Evolutionary conservation across 2,329 filamentous ascomycete genomes (phyloP).

Genomic region (Acrocalymma vagum): DNA sequence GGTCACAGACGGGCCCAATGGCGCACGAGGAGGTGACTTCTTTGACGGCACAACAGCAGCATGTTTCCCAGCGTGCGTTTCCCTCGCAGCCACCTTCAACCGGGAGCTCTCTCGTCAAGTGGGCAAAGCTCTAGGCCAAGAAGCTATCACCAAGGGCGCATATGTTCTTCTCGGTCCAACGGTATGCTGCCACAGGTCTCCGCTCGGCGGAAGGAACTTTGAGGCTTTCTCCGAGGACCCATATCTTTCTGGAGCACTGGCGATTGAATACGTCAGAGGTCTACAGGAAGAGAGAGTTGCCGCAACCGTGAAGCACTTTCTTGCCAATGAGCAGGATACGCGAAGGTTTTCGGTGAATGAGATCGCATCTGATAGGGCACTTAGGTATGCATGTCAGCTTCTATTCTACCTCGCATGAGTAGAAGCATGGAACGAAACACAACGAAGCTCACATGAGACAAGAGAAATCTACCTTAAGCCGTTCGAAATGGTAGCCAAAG

Average conservation of each 20-base stretch:
- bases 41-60: slow-evolving; percentile 72
- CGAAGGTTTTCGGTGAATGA: slow-evolving; percentile 67
- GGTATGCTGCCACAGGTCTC: slow-evolving; percentile 29
- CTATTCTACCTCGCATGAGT: too few relatives aligned
- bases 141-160: slow-evolving; percentile 31
- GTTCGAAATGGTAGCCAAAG: slow-evolving; percentile 73
- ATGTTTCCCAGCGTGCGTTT: slow-evolving; percentile 77
- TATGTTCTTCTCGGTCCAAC: slow-evolving; percentile 22
- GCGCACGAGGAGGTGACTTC: slow-evolving; percentile 68
- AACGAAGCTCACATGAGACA: slow-evolving; percentile 58
- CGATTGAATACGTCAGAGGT: slow-evolving; percentile 13
- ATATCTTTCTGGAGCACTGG: slow-evolving; percentile 7
- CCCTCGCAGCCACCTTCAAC: slow-evolving; percentile 55
- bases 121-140: slow-evolving; percentile 31
- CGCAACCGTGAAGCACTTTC: slow-evolving; percentile 66
- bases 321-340: slow-evolving; percentile 72
- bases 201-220: slow-evolving; percentile 14
- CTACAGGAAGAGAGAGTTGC: slow-evolving; percentile 57
- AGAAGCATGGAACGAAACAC: too few relatives aligned
- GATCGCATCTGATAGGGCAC: slow-evolving; percentile 65
- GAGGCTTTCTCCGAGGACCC: slow-evolving; percentile 14
- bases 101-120: slow-evolving; percentile 28
- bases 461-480: slow-evolving; percentile 64
- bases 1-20: slow-evolving; percentile 71
- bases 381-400: slow-evolving; percentile 36